Percentiles rank a stretch among this genome's conserved stretches.
These are phyloP conservation scores for Tricholoma furcatifolium DNA, from an alignment of 768 basidiomycete genomes.

Conservation along the genomic window DNA sequence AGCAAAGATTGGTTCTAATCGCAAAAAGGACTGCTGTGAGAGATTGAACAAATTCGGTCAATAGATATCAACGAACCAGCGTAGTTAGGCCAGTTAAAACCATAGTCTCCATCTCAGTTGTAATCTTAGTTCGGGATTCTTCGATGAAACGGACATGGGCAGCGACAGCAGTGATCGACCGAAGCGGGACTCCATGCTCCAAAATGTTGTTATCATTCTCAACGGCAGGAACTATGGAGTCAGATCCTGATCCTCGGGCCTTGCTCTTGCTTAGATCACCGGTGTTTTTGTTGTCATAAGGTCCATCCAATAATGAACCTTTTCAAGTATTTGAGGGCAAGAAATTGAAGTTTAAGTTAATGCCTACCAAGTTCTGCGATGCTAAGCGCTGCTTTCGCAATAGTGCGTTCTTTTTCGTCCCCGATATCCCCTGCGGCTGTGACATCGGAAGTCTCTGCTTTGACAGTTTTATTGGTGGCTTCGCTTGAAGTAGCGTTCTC, in stretches of 20 bases:
- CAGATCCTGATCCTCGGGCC: neutral
- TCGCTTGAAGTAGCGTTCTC: slow-evolving; percentile 26
- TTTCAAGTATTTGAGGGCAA: neutral
- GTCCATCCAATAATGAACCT: slow-evolving; percentile 55
- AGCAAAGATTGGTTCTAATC: slow-evolving; percentile 84
- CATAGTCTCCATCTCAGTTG: slow-evolving; percentile 89
- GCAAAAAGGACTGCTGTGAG: slow-evolving; percentile 6
- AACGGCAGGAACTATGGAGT: slow-evolving; percentile 6
- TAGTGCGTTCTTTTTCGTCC: slow-evolving; percentile 81
- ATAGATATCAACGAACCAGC: slow-evolving; percentile 51
- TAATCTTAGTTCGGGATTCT: slow-evolving; percentile 66
- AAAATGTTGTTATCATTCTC: slow-evolving; percentile 18
- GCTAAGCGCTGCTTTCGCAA: slow-evolving; percentile 93
- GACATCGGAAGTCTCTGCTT: slow-evolving; percentile 9
- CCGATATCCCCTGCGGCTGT: slow-evolving; percentile 42
- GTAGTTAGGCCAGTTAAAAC: slow-evolving; percentile 75
- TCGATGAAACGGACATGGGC: slow-evolving; percentile 72
- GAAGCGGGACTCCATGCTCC: slow-evolving; percentile 50
- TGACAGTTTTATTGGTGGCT: slow-evolving; percentile 13
- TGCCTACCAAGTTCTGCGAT: slow-evolving; percentile 85
- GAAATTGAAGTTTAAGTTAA: neutral
- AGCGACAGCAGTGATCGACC: slow-evolving; percentile 71
- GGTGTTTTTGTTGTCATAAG: slow-evolving; percentile 12
- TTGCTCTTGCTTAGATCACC: neutral
- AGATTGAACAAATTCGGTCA: neutral